These are phyloP conservation scores for Penicillium simplicissimum DNA, from an alignment of 495 filamentous ascomycete species.

Conservation along the genomic window DNA sequence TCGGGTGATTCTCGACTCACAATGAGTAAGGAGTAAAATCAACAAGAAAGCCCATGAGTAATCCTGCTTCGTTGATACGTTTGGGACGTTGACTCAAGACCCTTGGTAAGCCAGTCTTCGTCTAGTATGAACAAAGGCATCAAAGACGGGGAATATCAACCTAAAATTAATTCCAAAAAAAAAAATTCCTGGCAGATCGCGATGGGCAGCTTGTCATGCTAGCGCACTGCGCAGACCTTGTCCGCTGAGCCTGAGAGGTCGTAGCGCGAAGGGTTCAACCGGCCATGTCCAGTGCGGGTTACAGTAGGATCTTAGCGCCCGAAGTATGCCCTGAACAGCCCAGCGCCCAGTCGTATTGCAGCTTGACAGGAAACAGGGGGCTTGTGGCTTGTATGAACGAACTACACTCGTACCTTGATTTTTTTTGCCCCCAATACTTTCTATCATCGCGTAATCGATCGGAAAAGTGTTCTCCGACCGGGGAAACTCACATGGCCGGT, in stretches of 20 bases:
- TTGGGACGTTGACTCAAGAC: not conserved
- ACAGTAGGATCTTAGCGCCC: conserved; percentile 4
- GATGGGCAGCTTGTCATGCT: not conserved
- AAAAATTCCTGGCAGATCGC: not conserved
- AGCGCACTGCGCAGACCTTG: conserved; percentile 5
- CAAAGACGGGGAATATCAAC: not conserved
- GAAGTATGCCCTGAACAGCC: not conserved
- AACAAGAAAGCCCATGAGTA: not conserved
- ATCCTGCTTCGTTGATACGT: not conserved
- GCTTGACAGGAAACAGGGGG: not conserved
- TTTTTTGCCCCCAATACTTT: too few species aligned
- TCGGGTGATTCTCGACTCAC: not conserved
- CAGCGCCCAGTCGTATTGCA: not conserved
- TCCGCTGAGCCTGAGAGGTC: not conserved
- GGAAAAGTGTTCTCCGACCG: not conserved
- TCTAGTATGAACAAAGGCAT: not conserved
- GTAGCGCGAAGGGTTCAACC: not conserved
- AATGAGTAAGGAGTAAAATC: not conserved
- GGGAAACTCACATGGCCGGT: not conserved
- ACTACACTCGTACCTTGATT: not conserved
- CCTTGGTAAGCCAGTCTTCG: not conserved
- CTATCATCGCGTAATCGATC: not conserved
- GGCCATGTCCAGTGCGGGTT: not conserved
- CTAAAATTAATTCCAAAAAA: not conserved
- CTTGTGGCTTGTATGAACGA: not conserved